Evolutionary conservation across 2,329 filamentous ascomycete species (phyloP).

Genomic region (Ophiognomonia clavigignenti-juglandacearum): DNA sequence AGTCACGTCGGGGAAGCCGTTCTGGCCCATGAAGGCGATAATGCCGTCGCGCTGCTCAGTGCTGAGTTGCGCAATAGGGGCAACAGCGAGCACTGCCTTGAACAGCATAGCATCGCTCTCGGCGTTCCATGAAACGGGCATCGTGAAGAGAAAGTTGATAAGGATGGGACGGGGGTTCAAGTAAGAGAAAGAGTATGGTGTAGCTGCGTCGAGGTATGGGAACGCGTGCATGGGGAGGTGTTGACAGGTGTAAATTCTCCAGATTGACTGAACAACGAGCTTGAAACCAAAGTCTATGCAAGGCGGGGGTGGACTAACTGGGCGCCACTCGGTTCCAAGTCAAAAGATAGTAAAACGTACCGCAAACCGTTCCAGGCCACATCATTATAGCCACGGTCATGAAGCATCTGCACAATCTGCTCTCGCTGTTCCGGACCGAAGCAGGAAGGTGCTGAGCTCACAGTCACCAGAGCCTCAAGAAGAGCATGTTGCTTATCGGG

Average conservation of each 20-base stretch:
- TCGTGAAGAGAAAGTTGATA: slow-evolving; percentile 10
- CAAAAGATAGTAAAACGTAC: slow-evolving; percentile 10
- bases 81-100: slow-evolving; percentile 18
- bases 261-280: not conserved
- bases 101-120: slow-evolving; percentile 25
- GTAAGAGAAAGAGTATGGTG: no score
- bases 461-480: slow-evolving; percentile 19
- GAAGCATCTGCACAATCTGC: slow-evolving; percentile 20
- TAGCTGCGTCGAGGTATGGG: not conserved
- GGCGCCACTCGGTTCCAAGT: no score
- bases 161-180: not conserved
- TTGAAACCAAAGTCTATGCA: no score
- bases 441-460: not conserved
- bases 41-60: slow-evolving; percentile 18
- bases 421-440: slow-evolving; percentile 6
- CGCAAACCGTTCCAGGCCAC: slow-evolving; percentile 10
- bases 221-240: not conserved
- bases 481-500: slow-evolving; percentile 13
- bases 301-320: no score
- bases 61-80: not conserved
- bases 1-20: slow-evolving; percentile 18
- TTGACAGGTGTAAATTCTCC: no score
- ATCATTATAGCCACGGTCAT: not conserved
- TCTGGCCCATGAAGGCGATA: slow-evolving; percentile 11
- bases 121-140: slow-evolving; percentile 26